Evolutionary conservation across 768 basidiomycete species (phyloP), one percentile per base, ranked within the genome.

Genomic region (Cystoderma amianthinum): DNA sequence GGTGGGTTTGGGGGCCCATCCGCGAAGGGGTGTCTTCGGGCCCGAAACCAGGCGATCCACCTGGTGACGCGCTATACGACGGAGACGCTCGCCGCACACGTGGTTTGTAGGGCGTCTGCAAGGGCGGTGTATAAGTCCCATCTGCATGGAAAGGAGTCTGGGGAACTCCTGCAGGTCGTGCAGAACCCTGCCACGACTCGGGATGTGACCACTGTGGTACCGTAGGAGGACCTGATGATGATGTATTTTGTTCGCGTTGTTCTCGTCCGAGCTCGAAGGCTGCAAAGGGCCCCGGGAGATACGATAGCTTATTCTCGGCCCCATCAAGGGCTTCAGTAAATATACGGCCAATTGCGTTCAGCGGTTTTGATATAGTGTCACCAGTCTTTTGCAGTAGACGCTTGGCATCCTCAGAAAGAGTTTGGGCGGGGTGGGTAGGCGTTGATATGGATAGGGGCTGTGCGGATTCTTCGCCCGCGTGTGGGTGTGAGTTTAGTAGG

Each of bases 391-490:
- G 92, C 33, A 95, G 70, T 21, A 95, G 74, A 17, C 83, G 74
- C 28, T 78, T 79, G 1, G 91, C 92, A 52, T 94, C 91, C 39
- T 87, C 80, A 0, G 68, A 67, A 16, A 77, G 52, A 0, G 65
- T 67, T 52, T 73, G 72, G 0, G 17, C 34, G 7, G 7, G 25
- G 25, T 7, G 7, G 25, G 68, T 63, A 1, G 84, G 72, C 7
- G 76, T 66, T 3, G 79, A 71, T 6, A 90, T 64, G 0, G 86
- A 63, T 7, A 95, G 74, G 0, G 81, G 84, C 49, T 82, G 74
- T 1, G 93, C 93, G 3, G 92, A 87, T 57, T 95, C 93, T 64
- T 95, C 92, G 22, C 93, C 93, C 7, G 77, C 76, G 44, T 83
- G 82, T 0, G 79, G 65, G 19, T 47, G 38, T 7, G 48, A 30